Base-by-base conservation (phyloP, 2,329 filamentous ascomycete species). In the Colletotrichum navitas region DNA sequence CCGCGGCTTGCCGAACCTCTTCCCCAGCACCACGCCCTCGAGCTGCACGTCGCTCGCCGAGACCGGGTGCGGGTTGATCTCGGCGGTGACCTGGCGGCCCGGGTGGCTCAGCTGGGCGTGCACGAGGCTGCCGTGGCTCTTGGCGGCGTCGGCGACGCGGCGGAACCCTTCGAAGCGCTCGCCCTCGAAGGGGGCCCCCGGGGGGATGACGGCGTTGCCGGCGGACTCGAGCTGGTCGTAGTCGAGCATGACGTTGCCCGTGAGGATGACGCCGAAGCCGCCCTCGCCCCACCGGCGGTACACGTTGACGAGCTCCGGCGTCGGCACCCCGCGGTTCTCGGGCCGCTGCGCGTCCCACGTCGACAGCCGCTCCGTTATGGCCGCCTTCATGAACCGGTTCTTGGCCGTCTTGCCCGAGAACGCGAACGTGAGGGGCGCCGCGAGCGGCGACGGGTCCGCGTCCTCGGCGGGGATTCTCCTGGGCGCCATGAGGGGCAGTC, bases 351-450 rank as follows among this genome's bases (percentile, higher is more conserved):
- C 82, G 68, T 88, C 84, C 88, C 89, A 93, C 2, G 86, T 89
- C 0, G 89, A 88, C 21, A 92, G 81, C 16, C 86, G 83, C 77
- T 93, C 91, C 2, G 88, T 88, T 90, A 93, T 92, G 52, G 91
- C 87, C 5, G 83, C 89, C 79, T 93, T 93, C 74, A 92, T 78
- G 76, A 92, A 90, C 21, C 90, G 84, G 77, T 92, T 93, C 55
- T 85, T 86, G 1, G 90, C 90, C 1, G 85, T 87, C 68, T 82
- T 84, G 63, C 85, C 84, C 52, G 86, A 86, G 78, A 88, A 88
- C 34, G 80, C 78, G 73, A 87, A 88, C 24, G 80, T 77, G 58
- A 89, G 80, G 12, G 86, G 85, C 74, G 83, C 74, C 16, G 79
- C 85, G 24, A 89, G 78, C 69, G 72, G 72, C 39, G 18, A 10